phyloP scores from a whole-genome alignment of 2,329 filamentous ascomycete species.

The Aureobasidium sp. region DNA sequence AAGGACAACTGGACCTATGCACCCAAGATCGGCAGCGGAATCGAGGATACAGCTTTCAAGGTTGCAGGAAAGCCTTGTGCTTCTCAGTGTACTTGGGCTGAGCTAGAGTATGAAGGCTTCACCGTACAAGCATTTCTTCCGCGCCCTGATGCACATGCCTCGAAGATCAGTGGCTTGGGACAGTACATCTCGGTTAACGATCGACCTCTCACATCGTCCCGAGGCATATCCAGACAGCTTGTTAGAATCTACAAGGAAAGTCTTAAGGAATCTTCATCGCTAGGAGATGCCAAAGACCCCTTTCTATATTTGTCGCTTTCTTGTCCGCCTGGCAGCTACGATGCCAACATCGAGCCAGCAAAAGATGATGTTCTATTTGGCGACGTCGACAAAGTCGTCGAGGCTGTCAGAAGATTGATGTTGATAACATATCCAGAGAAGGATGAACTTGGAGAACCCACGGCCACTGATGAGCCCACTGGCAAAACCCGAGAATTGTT shows the following conservation, averaged over 20 bases:
- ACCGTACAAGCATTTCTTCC: conserved; percentile 53
- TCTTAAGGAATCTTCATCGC: conserved; percentile 29
- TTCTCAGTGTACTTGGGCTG: conserved; percentile 44
- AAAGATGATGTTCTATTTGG: conserved; percentile 66
- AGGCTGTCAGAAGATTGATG: conserved; percentile 39
- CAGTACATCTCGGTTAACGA: conserved; percentile 61
- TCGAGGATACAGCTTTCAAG: conserved; percentile 54
- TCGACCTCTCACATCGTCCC: conserved; percentile 51
- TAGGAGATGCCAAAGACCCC: conserved; percentile 37
- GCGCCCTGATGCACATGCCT: conserved; percentile 35
- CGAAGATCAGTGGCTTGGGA: conserved; percentile 34
- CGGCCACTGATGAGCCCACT: background rate
- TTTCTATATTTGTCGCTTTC: conserved; percentile 58
- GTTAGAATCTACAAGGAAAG: conserved; percentile 43
- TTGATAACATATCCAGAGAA: conserved; percentile 26
- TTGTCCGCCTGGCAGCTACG: conserved; percentile 57
- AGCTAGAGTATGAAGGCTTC: conserved; percentile 33
- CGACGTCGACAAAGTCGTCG: conserved; percentile 43
- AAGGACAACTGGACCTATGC: conserved; percentile 55
- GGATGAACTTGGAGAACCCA: background rate
- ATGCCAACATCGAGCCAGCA: conserved; percentile 61
- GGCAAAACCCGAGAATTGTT: conserved; percentile 12
- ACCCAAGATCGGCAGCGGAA: conserved; percentile 41
- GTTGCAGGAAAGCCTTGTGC: conserved; percentile 52
- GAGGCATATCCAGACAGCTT: conserved; percentile 54